Percentiles rank a stretch among this genome's conserved stretches.
phyloP scores from a whole-genome alignment of 805 yeast species.

The Candida nonsorbophila region DNA sequence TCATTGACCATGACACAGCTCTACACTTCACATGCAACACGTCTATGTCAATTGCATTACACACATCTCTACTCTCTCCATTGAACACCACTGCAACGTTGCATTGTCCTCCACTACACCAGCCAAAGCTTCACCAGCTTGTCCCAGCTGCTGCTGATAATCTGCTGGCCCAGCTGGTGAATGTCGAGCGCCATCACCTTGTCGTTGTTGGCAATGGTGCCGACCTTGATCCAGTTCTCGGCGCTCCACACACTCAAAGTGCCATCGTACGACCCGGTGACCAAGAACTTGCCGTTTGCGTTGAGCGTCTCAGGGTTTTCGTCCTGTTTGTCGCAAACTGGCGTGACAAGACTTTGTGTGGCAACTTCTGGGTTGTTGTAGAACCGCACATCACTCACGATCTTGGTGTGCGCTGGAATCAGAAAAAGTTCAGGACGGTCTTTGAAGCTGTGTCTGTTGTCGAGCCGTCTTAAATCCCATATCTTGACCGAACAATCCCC shows the following conservation, averaged over 20 bases:
- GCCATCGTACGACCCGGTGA: conserved; percentile 70
- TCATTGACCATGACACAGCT: neutral
- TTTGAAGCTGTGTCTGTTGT: conserved; percentile 20
- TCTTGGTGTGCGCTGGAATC: conserved; percentile 70
- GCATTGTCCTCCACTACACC: neutral
- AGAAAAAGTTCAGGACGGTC: conserved; percentile 23
- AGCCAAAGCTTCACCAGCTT: conserved; percentile 66
- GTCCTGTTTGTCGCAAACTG: conserved; percentile 24
- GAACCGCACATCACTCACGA: conserved; percentile 64
- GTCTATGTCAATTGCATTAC: no score
- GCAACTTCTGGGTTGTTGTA: conserved; percentile 19
- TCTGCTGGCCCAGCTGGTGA: conserved; percentile 28
- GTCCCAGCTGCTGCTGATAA: conserved; percentile 82
- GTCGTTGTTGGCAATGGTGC: conserved; percentile 54
- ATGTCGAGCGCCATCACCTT: conserved; percentile 71
- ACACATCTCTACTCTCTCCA: neutral
- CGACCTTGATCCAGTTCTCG: conserved; percentile 63
- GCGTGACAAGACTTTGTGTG: conserved; percentile 4
- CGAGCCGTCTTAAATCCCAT: conserved; percentile 71
- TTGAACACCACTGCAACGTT: neutral
- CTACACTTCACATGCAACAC: neutral
- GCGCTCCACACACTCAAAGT: conserved; percentile 53
- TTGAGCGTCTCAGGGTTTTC: conserved; percentile 22
- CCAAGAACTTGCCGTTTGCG: conserved; percentile 43
- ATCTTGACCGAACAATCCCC: conserved; percentile 75